phyloP scores from a whole-genome alignment of 495 filamentous ascomycete species.

The Tuber melanosporum region DNA sequence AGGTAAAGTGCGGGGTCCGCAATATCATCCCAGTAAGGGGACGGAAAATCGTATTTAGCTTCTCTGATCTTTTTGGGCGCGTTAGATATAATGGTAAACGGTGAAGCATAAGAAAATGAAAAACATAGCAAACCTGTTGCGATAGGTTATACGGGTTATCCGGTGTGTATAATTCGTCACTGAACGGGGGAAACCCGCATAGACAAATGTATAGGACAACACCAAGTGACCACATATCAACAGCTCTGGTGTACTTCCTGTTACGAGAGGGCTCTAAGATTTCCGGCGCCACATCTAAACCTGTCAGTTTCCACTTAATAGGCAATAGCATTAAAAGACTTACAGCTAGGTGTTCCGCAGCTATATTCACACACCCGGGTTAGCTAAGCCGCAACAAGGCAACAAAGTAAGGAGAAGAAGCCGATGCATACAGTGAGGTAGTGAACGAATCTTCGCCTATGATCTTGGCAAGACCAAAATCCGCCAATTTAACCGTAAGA shows the following conservation, averaged over 20 bases:
- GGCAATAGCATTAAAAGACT: slow-evolving; percentile 37
- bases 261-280: slow-evolving; percentile 72
- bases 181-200: slow-evolving; percentile 96
- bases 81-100: neutral
- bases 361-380: slow-evolving; percentile 39
- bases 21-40: slow-evolving; percentile 94
- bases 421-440: slow-evolving; percentile 65
- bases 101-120: too few species aligned
- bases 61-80: slow-evolving; percentile 62
- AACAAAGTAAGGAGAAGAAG: slow-evolving; percentile 9
- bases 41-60: slow-evolving; percentile 88
- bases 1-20: slow-evolving; percentile 84
- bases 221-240: slow-evolving; percentile 94
- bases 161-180: slow-evolving; percentile 73
- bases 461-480: slow-evolving; percentile 97
- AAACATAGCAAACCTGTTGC: slow-evolving; percentile 47
- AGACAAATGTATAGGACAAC: slow-evolving; percentile 99
- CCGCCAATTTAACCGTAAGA: slow-evolving; percentile 82
- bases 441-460: slow-evolving; percentile 98
- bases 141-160: slow-evolving; percentile 80
- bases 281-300: slow-evolving; percentile 83
- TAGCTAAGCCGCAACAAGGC: slow-evolving; percentile 18
- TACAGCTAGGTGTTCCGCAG: slow-evolving; percentile 88
- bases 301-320: slow-evolving; percentile 19
- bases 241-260: slow-evolving; percentile 86